Evolutionary conservation across 1,139 yeast species (phyloP), one percentile per base, ranked within the genome.

Genomic region (Fermentozyma sake): DNA sequence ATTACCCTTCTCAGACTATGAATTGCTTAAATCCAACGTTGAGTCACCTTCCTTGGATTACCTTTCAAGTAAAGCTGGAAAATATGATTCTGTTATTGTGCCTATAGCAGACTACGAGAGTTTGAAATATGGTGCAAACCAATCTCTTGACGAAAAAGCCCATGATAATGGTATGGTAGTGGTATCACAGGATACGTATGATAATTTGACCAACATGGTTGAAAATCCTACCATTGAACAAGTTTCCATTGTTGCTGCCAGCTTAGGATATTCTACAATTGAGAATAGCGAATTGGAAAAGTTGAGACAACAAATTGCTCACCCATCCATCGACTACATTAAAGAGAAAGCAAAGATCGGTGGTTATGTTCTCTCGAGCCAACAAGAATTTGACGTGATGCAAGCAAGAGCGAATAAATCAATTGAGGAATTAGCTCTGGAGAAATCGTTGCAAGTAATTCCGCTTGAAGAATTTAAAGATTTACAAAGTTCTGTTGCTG

Each of bases 111-210:
- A 31, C 7, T 22, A 19, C 14, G 4, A 48, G 41, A 22, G 57
- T 50, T n/a, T 39, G 17, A 18, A 22, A 7, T 7, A 9, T 2
- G 26, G 29, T 15, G 29, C 28, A 14, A 8, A 20, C 3, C 42
- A 43, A 19, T 14, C 39, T 3, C 18, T 43, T 18, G 39, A 39
- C 9, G 30, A 20, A 3, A 41, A 29, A 23, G 48, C 50, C 0
- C 15, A 26, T 3, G 50, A 47, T 14, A 37, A 41, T 1, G 45
- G 45, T 14, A 41, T 39, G 37, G 45, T 40, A 28, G 26, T 53
- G 2, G 16, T 59, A 4, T 24, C 40, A 14, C 24, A 18, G 17
- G 35, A 37, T 5, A 62, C 56, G 20, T 56, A 55, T 29, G 58
- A 58, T 21, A 46, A 44, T 5, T 43, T 62, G 35, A 40, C 52